Evolutionary conservation across 768 basidiomycete species (phyloP).

Genomic region (Tylopilus sp.): DNA sequence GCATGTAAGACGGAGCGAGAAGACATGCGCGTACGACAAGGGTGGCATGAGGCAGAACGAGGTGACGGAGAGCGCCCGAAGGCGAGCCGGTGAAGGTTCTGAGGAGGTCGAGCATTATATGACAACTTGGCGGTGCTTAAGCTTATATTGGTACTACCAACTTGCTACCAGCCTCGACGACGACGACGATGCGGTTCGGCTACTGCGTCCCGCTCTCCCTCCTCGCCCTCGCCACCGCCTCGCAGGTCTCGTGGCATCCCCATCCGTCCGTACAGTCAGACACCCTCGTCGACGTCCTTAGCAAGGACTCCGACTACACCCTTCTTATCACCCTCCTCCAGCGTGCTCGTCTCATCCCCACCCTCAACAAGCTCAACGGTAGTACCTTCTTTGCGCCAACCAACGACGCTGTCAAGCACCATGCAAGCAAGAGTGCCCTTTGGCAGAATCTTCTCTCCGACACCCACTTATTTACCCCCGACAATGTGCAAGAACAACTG

Average conservation of each 20-base stretch:
- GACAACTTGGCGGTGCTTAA: constrained; percentile 1
- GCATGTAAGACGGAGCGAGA: neutral
- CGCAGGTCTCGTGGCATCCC: constrained; percentile 24
- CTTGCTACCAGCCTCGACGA: no score
- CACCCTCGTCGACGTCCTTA: constrained; percentile 79
- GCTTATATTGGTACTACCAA: constrained; percentile 11
- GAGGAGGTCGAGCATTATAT: constrained; percentile 52
- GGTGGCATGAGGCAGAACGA: constrained; percentile 51
- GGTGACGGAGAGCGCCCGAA: constrained; percentile 49
- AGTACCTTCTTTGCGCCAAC: constrained; percentile 94
- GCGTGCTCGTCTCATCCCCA: constrained; percentile 83
- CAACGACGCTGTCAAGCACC: constrained; percentile 77
- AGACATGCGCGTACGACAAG: constrained; percentile 51
- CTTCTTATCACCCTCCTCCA: constrained; percentile 77
- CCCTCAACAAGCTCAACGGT: constrained; percentile 79
- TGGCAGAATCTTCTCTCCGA: constrained; percentile 31
- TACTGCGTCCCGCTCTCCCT: constrained; percentile 35
- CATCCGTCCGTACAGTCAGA: constrained; percentile 32
- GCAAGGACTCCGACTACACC: constrained; percentile 69
- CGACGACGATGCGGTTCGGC: constrained; percentile 34
- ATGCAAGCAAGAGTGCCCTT: constrained; percentile 31
- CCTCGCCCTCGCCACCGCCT: constrained; percentile 29
- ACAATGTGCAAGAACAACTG: constrained; percentile 81
- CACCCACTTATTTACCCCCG: constrained; percentile 41
- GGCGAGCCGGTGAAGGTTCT: constrained; percentile 51